A percentile compares a stretch with the other conserved stretches of the same genome.
Conservation (phyloP, 2,329 filamentous ascomycete species). For the Ascosphaera apis region DNA sequence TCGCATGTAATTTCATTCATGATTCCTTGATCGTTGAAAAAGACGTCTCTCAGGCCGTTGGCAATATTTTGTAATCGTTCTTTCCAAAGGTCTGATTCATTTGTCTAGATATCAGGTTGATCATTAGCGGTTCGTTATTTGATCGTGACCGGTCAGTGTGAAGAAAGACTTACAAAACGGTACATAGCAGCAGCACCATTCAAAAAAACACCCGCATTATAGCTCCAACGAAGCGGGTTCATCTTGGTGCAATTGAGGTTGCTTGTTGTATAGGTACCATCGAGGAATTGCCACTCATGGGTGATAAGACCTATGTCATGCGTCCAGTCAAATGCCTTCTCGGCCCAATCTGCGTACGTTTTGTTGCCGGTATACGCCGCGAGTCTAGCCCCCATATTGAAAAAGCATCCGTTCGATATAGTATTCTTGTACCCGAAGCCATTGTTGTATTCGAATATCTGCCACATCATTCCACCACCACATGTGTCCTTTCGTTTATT, state of each 20-base stretch:
- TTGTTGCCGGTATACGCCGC: conserved; percentile 56
- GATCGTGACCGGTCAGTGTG: too few relatives aligned
- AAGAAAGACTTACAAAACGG: conserved; percentile 20
- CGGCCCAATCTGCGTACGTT: conserved; percentile 58
- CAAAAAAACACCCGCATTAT: conserved; percentile 32
- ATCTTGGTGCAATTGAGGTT: conserved; percentile 26
- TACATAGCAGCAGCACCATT: conserved; percentile 34
- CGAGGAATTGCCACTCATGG: conserved; percentile 28
- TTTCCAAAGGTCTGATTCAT: conserved; percentile 25
- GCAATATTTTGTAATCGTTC: conserved; percentile 10
- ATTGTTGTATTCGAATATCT: conserved; percentile 56
- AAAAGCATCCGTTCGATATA: conserved; percentile 34
- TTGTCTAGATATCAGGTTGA: not conserved
- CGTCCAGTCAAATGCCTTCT: conserved; percentile 38
- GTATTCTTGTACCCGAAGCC: conserved; percentile 39
- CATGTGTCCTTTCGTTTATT: conserved; percentile 33
- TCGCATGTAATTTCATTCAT: conserved; percentile 40
- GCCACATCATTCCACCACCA: conserved; percentile 59
- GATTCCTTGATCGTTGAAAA: conserved; percentile 28
- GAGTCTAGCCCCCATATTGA: conserved; percentile 40
- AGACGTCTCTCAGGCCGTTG: conserved; percentile 20
- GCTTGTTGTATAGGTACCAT: conserved; percentile 31
- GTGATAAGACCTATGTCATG: conserved; percentile 27
- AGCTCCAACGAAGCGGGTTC: conserved; percentile 32
- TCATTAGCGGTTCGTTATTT: not conserved